Evolutionary conservation across 176 grass and related monocot species (phyloP), one percentile per base, ranked within the genome.

Genomic region (Oryza brachyantha): DNA sequence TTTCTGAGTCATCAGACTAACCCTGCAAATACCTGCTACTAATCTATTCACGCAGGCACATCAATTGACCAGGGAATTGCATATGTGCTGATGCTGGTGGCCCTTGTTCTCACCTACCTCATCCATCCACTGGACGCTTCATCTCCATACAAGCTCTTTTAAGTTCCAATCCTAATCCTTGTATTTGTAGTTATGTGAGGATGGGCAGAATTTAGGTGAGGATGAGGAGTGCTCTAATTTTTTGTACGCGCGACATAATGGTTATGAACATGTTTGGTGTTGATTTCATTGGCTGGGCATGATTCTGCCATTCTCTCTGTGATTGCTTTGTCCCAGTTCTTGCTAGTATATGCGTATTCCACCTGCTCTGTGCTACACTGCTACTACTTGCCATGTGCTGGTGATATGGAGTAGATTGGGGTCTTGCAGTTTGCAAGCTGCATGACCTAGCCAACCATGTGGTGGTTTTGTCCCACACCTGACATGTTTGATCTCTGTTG

Each of bases 41-140:
- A 27, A 79, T 63, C 7, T 76, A 24, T 42, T 54, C 0, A 66
- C 9, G 37, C 80, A 94, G 92, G 89, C 22, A 88, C 89, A 66
- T 91, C 92, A 14, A 91, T 94, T 84, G 92, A 94, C 62, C 92
- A 94, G 79, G 86, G 92, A 36, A 91, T 94, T 64, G 92, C 92
- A 8, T 94, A 91, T 36, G 72, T 79, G 45, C 62, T 91, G 83
- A 94, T 94, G 92, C 84, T 94, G 65, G 67, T 94, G 70, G 92
- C 92, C 13, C 78, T 94, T 57, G 83, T 94, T 61, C 86, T 94
- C 63, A 94, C 92, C 74, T 94, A 94, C 73, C 76, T 94, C 61
- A 94, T 94, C 73, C 92, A 94, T 55, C 92, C 89, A 13, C 29
- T 94, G 72, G 89, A 91, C 74, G 80, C 84, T 5, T 85, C 78